Evolutionary conservation across 108 stramenopile genomes (phyloP).

Genomic region (Skeletonema marinoi): DNA sequence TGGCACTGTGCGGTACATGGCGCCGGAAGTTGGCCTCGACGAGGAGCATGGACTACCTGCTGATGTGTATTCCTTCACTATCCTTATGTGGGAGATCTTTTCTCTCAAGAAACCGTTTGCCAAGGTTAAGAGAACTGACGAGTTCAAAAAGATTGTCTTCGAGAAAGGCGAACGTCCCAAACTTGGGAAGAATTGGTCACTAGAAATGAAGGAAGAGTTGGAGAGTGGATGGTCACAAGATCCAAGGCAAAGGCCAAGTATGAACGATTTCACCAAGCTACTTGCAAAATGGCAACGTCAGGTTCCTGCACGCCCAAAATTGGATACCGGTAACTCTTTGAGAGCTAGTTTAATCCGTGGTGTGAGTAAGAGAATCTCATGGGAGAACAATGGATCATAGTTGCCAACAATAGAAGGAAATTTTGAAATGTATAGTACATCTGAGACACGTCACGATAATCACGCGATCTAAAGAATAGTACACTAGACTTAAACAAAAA

Average conservation of each 20-base stretch:
- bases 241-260: slow-evolving; percentile 51
- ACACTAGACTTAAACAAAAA: neutral
- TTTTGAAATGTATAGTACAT: no score
- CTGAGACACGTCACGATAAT: no score
- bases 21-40: slow-evolving; percentile 39
- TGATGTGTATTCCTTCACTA: slow-evolving; percentile 76
- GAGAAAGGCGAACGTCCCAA: slow-evolving; percentile 62
- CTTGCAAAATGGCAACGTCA: slow-evolving; percentile 2
- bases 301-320: neutral
- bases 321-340: neutral
- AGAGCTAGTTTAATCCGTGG: neutral
- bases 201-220: slow-evolving; percentile 64
- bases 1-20: slow-evolving; percentile 44
- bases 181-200: slow-evolving; percentile 58
- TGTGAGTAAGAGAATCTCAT: neutral
- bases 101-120: slow-evolving; percentile 65
- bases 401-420: neutral
- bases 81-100: slow-evolving; percentile 68
- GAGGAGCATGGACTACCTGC: slow-evolving; percentile 41
- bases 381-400: neutral
- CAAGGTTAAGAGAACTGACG: slow-evolving; percentile 26
- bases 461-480: neutral
- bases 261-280: slow-evolving; percentile 35
- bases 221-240: slow-evolving; percentile 57
- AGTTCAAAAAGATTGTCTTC: slow-evolving; percentile 45